Evolutionary conservation across 1,284 basidiomycete species (phyloP), one percentile per base, ranked within the genome.

Genomic region (Cystobasidiaceae sp.): DNA sequence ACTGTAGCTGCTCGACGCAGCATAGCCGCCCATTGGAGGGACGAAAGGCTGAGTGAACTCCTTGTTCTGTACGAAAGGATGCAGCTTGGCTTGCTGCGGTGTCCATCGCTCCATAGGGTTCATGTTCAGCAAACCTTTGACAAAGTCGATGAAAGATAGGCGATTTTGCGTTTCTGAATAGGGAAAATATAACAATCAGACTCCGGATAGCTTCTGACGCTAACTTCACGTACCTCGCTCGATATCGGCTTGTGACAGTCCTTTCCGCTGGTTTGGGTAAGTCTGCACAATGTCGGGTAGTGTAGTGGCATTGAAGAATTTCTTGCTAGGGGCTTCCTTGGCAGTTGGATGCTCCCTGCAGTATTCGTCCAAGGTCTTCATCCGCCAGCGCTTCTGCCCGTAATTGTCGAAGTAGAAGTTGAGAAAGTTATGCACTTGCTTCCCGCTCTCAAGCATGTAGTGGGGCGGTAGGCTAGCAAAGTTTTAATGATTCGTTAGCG

Each of bases 11-110:
- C 19, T 58, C 48, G 54, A 62, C 17, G 6, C 17, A 5, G 41
- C 39, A 17, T 33, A 28, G 13, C 25, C 15, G 6, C 58, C 61
- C 1, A 70, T 66, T 4, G 71, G 69, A 3, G 78, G 77, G 19
- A 74, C 75, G 71, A 75, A 77, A 0, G 77, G 75, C 52, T 75
- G 71, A 41, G 69, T 71, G 44, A 71, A 60, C 2, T 70, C 70
- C 78, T 97, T 94, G 62, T 94, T 93, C 11, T 93, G 96, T 73
- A 99, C 97, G 79, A 98, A 99, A 3, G 94, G 94, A 78, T 98
- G 96, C 75, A 90, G 81, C 66, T 89, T 84, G 39, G 94, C 94
- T 78, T 98, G 93, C 75, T 97, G 92, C 28, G 96, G 94, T 8
- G 93, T 89, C 96, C 94, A 99, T 67, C 94, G 83, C 72, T 91